Conservation (phyloP, 345 rosid species). For the Cardamine chenopodiifolia region DNA sequence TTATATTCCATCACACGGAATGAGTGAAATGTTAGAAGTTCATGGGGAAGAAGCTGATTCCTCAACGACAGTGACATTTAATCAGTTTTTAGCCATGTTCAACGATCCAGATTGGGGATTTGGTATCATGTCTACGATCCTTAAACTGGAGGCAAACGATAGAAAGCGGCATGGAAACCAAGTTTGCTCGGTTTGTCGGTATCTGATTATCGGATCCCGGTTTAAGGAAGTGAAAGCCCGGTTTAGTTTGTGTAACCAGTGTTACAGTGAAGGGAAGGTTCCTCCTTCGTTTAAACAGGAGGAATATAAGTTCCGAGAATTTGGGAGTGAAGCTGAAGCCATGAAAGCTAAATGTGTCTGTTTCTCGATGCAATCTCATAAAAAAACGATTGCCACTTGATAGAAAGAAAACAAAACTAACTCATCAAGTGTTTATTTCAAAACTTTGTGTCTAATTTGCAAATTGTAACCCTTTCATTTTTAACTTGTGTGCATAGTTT, state of each 20-base stretch:
- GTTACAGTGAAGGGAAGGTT: conserved; percentile 96
- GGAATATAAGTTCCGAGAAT: conserved; percentile 83
- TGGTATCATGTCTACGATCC: conserved; percentile 76
- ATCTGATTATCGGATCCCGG: conserved; percentile 87
- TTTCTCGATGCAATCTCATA: conserved; percentile 63
- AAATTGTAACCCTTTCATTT: conserved; percentile 18
- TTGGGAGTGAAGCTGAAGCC: conserved; percentile 69
- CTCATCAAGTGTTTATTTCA: not conserved
- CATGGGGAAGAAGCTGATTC: conserved; percentile 69
- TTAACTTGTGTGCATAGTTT: conserved; percentile 41
- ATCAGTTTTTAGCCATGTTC: conserved; percentile 82
- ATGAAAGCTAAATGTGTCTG: conserved; percentile 88
- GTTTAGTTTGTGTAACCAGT: conserved; percentile 86
- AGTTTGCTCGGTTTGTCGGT: conserved; percentile 84
- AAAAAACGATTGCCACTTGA: conserved; percentile 51
- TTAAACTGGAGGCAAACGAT: conserved; percentile 84
- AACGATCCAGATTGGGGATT: conserved; percentile 94
- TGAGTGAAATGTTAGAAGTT: conserved; percentile 68
- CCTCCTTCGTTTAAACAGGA: conserved; percentile 71
- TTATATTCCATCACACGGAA: conserved; percentile 67
- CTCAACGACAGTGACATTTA: conserved; percentile 61
- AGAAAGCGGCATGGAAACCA: conserved; percentile 81
- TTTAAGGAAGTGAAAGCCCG: conserved; percentile 87
- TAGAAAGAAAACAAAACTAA: conserved; percentile 20
- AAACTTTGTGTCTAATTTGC: conserved; percentile 17